Percentiles rank a stretch among this genome's conserved stretches.
phyloP scores from a whole-genome alignment of 1,284 basidiomycete species.

The Trichosporon sp. region DNA sequence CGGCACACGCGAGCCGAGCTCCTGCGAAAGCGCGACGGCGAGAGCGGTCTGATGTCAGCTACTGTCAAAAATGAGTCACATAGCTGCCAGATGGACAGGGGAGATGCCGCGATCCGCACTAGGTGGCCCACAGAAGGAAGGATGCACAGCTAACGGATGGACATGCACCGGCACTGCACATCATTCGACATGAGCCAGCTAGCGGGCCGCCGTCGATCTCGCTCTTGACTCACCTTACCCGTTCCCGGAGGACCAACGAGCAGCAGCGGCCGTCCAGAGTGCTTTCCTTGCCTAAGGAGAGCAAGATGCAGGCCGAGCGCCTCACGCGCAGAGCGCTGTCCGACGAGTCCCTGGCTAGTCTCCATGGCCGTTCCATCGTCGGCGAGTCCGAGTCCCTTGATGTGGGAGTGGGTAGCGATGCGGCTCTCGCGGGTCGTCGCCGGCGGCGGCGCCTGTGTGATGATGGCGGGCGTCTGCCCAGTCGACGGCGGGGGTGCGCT shows the following conservation, averaged over 20 bases:
- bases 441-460: constrained; percentile 43
- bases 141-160: not conserved
- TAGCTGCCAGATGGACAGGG: not conserved
- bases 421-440: constrained; percentile 43
- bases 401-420: constrained; percentile 49
- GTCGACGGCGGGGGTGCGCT: constrained; percentile 10
- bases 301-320: constrained; percentile 50
- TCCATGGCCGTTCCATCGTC: constrained; percentile 72
- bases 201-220: not conserved
- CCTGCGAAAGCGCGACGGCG: constrained; percentile 87
- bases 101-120: too few species aligned
- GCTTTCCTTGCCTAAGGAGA: constrained; percentile 40
- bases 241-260: constrained; percentile 48
- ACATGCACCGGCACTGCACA: not conserved
- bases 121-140: too few species aligned
- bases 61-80: too few species aligned
- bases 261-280: constrained; percentile 46
- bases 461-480: constrained; percentile 29
- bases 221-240: constrained; percentile 38
- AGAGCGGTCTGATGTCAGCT: constrained; percentile 71
- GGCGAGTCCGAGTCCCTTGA: constrained; percentile 84
- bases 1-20: constrained; percentile 88
- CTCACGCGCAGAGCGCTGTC: constrained; percentile 85
- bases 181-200: not conserved
- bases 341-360: constrained; percentile 81